phyloP scores from a whole-genome alignment of 352 stramenopile species.

The Globisporangium okanoganense region DNA sequence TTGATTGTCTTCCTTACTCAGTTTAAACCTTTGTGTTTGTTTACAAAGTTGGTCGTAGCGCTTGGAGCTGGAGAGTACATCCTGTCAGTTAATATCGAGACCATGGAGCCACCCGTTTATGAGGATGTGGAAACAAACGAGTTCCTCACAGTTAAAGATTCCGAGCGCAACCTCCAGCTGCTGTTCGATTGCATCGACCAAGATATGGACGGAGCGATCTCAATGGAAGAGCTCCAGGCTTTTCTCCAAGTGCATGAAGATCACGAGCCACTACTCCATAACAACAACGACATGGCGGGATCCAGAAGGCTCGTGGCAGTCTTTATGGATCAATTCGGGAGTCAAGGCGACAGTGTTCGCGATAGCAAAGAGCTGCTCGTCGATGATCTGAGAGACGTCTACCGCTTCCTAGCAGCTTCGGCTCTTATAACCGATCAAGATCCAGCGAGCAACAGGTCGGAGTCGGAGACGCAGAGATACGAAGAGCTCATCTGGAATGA shows the following conservation, averaged over 20 bases:
- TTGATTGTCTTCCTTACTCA: neutral
- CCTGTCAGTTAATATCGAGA: conserved; percentile 19
- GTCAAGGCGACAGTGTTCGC: neutral
- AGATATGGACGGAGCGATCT: conserved; percentile 33
- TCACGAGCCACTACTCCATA: neutral
- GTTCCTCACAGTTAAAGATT: conserved; percentile 10
- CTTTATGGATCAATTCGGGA: conserved; percentile 25
- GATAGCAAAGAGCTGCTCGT: conserved; percentile 16
- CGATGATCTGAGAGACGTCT: conserved; percentile 40
- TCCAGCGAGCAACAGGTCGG: neutral
- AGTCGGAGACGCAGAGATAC: conserved; percentile 9
- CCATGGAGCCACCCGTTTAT: neutral
- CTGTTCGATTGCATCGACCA: conserved; percentile 45
- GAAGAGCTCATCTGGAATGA: conserved; percentile 39
- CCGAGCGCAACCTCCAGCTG: conserved; percentile 33
- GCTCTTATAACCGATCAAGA: neutral
- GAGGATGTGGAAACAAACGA: neutral
- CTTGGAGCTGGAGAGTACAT: conserved; percentile 43
- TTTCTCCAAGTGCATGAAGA: conserved; percentile 28
- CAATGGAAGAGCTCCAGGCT: conserved; percentile 17
- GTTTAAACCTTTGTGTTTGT: conserved; percentile 1
- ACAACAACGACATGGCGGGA: neutral
- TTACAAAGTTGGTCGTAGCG: conserved; percentile 20
- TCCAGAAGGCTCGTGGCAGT: neutral
- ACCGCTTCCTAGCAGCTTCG: conserved; percentile 18